A percentile compares a stretch with the other conserved stretches of the same genome.
These are phyloP conservation scores for Jacaranda mimosifolia DNA, from an alignment of 257 asterid genomes.

Conservation along the genomic window DNA sequence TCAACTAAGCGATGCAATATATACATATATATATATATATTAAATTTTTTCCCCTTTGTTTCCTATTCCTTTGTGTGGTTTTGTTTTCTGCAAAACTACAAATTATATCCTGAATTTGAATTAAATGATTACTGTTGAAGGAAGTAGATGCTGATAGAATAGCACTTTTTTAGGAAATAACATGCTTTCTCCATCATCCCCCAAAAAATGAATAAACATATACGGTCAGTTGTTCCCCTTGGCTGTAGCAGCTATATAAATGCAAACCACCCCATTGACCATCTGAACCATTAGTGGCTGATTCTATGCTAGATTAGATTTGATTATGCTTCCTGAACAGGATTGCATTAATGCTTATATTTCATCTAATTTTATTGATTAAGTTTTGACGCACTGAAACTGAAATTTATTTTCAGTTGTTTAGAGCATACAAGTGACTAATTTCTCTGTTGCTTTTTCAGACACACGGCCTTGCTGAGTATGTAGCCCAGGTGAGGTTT, in stretches of 20 bases:
- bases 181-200: background rate
- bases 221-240: background rate
- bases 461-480: slow-evolving; percentile 94
- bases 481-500: slow-evolving; percentile 85
- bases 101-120: no score
- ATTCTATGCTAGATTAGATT: background rate
- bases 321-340: background rate
- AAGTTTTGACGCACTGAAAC: background rate
- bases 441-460: slow-evolving; percentile 47
- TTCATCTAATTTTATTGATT: background rate
- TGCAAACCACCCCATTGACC: background rate
- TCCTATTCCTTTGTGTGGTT: no score
- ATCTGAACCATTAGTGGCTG: background rate
- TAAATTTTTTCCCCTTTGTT: no score
- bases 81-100: no score
- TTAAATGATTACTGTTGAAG: no score
- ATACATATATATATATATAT: no score
- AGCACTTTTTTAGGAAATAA: background rate
- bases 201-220: background rate
- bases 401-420: background rate
- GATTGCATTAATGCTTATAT: background rate
- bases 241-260: background rate
- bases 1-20: background rate
- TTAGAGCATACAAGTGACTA: background rate
- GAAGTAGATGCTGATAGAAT: background rate